Percentiles rank a stretch among this genome's conserved stretches.
These are phyloP conservation scores for Lachancea sp. DNA, from an alignment of 805 yeast genomes.

Conservation along the genomic window DNA sequence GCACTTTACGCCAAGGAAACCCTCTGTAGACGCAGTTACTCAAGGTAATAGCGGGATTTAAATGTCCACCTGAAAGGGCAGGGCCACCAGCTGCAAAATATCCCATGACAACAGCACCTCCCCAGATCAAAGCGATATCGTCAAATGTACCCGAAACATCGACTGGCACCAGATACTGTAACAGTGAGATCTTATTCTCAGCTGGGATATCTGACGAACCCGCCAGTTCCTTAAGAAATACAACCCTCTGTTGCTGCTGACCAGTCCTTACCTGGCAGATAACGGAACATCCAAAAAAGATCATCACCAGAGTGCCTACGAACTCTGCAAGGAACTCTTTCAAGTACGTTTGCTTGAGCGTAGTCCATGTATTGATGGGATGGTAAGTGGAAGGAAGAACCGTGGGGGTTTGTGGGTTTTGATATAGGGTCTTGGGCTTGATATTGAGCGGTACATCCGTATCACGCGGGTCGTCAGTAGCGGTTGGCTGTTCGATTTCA, in stretches of 20 bases:
- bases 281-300: constrained; percentile 44
- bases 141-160: constrained; percentile 38
- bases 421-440: constrained; percentile 33
- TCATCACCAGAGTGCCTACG: constrained; percentile 42
- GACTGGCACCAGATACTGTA: constrained; percentile 14
- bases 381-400: constrained; percentile 34
- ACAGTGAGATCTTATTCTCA: constrained; percentile 4
- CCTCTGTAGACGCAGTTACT: constrained; percentile 43
- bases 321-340: constrained; percentile 49
- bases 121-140: constrained; percentile 46
- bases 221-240: constrained; percentile 8
- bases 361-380: constrained; percentile 34
- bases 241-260: constrained; percentile 18
- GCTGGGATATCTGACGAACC: constrained; percentile 11
- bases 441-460: constrained; percentile 29
- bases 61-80: constrained; percentile 50
- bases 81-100: constrained; percentile 45
- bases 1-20: constrained; percentile 45
- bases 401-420: constrained; percentile 35
- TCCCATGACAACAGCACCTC: constrained; percentile 47
- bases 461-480: constrained; percentile 7
- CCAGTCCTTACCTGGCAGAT: constrained; percentile 41
- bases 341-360: constrained; percentile 29
- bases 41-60: constrained; percentile 49
- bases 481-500: constrained; percentile 1